Percentiles rank a stretch among this genome's conserved stretches.
These are phyloP conservation scores for Allantophomopsis lycopodina DNA, from an alignment of 2,329 filamentous ascomycete species.

Conservation along the genomic window DNA sequence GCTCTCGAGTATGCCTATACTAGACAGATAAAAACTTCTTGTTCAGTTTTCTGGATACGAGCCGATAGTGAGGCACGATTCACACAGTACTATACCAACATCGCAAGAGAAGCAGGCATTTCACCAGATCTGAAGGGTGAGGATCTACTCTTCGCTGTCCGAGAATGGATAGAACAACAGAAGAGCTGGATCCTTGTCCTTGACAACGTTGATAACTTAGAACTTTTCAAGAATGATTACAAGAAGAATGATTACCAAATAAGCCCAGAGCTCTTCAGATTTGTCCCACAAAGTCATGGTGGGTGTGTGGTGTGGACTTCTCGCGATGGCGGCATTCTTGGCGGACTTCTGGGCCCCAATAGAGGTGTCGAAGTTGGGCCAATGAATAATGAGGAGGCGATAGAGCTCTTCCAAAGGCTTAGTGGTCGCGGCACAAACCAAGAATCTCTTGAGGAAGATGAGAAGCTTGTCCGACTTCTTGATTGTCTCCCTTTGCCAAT, in stretches of 20 bases:
- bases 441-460: slow-evolving; percentile 1
- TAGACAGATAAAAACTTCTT: slow-evolving; percentile 9
- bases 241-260: not conserved
- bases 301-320: slow-evolving; percentile 21
- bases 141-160: slow-evolving; percentile 11
- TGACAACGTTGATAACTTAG: slow-evolving; percentile 20
- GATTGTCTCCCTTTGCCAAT: slow-evolving; percentile 18
- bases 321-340: slow-evolving; percentile 14
- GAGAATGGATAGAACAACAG: slow-evolving; percentile 7
- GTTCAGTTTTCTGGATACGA: slow-evolving; percentile 23
- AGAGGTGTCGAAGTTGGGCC: slow-evolving; percentile 10
- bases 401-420: slow-evolving; percentile 5
- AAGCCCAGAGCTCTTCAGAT: slow-evolving; percentile 5
- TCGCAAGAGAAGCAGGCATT: slow-evolving; percentile 15
- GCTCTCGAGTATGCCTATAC: slow-evolving; percentile 21
- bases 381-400: slow-evolving; percentile 12
- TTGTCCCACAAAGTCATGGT: slow-evolving; percentile 11
- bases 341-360: slow-evolving; percentile 10
- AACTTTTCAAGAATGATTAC: slow-evolving; percentile 8
- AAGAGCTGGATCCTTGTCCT: slow-evolving; percentile 18
- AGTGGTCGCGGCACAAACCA: too few species aligned
- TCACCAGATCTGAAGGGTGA: slow-evolving; percentile 6
- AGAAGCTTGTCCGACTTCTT: slow-evolving; percentile 11
- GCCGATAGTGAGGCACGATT: slow-evolving; percentile 18
- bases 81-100: slow-evolving; percentile 15